A percentile compares a stretch with the other conserved stretches of the same genome.
These are phyloP conservation scores for Dryas integrifolia DNA, from an alignment of 331 rosid genomes.

Conservation along the genomic window DNA sequence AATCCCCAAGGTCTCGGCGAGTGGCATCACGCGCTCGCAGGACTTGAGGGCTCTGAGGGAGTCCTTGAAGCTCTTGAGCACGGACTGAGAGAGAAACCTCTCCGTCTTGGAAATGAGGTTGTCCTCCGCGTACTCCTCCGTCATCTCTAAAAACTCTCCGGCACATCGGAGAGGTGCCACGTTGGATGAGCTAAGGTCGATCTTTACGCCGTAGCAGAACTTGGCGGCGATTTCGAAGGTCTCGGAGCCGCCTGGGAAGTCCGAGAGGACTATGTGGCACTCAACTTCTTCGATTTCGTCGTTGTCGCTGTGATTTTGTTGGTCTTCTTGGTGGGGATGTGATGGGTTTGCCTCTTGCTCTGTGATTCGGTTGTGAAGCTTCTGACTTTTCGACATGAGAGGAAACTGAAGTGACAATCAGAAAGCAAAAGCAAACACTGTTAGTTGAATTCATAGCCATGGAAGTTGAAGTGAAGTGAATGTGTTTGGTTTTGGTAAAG, in stretches of 20 bases:
- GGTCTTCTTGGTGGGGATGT: slow-evolving; percentile 7
- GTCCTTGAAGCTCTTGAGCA: slow-evolving; percentile 67
- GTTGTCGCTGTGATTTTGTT: slow-evolving; percentile 27
- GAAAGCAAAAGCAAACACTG: slow-evolving; percentile 5
- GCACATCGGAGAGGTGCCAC: slow-evolving; percentile 91
- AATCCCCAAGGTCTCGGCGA: slow-evolving; percentile 60
- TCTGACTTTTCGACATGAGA: slow-evolving; percentile 76
- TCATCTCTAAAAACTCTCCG: slow-evolving; percentile 89
- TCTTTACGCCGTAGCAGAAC: slow-evolving; percentile 89
- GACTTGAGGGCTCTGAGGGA: slow-evolving; percentile 69
- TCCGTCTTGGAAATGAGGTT: slow-evolving; percentile 83
- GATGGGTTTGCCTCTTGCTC: slow-evolving; percentile 60
- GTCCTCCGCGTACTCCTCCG: slow-evolving; percentile 80
- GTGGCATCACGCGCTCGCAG: slow-evolving; percentile 64
- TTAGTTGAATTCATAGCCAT: not conserved
- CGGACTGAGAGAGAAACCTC: slow-evolving; percentile 59
- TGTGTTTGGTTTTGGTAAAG: not conserved
- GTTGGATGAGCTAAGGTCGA: slow-evolving; percentile 66
- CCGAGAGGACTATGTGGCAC: slow-evolving; percentile 53
- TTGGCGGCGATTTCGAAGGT: slow-evolving; percentile 85
- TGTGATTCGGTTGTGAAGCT: slow-evolving; percentile 59
- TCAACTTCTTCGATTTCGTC: slow-evolving; percentile 75
- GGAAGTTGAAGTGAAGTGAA: not conserved
- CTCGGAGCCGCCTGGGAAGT: slow-evolving; percentile 89
- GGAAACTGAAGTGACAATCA: slow-evolving; percentile 62